Evolutionary conservation across 345 rosid genomes (phyloP).

Genomic region (Salix brachista): DNA sequence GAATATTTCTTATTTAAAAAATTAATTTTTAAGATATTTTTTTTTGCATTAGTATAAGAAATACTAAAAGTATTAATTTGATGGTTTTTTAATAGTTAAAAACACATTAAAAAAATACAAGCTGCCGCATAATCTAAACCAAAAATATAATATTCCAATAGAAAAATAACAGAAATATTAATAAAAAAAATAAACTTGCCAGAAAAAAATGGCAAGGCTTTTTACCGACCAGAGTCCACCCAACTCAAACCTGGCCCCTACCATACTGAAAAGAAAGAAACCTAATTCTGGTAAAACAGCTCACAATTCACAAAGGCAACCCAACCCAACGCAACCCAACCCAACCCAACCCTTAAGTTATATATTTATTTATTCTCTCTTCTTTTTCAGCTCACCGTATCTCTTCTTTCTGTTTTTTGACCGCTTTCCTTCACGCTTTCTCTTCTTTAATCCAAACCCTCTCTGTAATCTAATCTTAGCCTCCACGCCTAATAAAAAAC

Average conservation of each 20-base stretch:
- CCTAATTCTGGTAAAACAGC: not conserved
- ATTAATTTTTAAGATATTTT: too few relatives aligned
- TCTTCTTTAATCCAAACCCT: not conserved
- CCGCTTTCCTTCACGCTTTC: conserved; percentile 3
- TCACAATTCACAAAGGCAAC: not conserved
- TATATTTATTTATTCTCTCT: not conserved
- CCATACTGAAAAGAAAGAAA: not conserved
- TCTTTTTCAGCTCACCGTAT: not conserved
- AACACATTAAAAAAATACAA: too few relatives aligned
- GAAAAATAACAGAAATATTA: too few relatives aligned
- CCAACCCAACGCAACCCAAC: not conserved
- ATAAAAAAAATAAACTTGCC: not conserved
- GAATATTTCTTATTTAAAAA: too few relatives aligned
- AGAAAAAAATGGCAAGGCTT: not conserved
- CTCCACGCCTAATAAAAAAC: not conserved
- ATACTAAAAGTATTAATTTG: too few relatives aligned
- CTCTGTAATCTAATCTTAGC: not conserved
- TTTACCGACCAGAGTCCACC: not conserved
- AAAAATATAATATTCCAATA: too few relatives aligned
- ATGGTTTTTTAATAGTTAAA: too few relatives aligned
- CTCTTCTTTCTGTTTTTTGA: not conserved
- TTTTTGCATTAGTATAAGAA: too few relatives aligned
- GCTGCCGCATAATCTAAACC: too few relatives aligned
- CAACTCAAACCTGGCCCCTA: not conserved
- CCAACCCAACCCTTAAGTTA: not conserved